Evolutionary conservation across 2,329 filamentous ascomycete species (phyloP).

Genomic region (Calonectria ilicicola): DNA sequence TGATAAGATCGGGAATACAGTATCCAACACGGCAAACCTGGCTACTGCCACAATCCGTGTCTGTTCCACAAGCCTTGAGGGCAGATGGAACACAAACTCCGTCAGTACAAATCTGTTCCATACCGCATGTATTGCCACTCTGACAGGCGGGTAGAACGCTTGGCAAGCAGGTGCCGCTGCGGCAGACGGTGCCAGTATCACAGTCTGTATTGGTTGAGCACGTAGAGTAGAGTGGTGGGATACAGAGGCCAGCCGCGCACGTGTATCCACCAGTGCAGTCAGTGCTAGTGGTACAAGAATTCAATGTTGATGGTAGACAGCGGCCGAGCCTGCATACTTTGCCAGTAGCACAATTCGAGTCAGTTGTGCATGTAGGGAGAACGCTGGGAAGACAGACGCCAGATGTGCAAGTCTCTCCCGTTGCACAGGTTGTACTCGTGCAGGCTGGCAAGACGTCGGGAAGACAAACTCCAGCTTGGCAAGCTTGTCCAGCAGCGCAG

Average conservation of each 20-base stretch:
- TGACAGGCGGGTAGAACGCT: background rate
- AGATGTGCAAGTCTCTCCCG: background rate
- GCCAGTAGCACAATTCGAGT: conserved; percentile 9
- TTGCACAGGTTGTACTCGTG: background rate
- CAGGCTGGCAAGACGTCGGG: background rate
- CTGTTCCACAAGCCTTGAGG: background rate
- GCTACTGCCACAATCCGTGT: background rate
- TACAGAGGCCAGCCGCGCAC: conserved; percentile 12
- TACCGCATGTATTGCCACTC: background rate
- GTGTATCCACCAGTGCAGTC: background rate
- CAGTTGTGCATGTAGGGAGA: background rate
- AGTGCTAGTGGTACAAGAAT: background rate
- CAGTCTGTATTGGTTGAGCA: background rate
- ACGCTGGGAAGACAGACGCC: conserved; percentile 10
- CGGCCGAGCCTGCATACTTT: conserved; percentile 14
- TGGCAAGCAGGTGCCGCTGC: conserved; percentile 3
- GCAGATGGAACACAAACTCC: conserved; percentile 16
- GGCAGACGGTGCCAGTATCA: conserved; percentile 2
- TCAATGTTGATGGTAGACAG: conserved; percentile 5
- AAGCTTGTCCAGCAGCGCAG: conserved; percentile 5
- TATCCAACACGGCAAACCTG: conserved; percentile 7
- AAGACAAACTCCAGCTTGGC: conserved; percentile 9
- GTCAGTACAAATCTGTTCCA: background rate
- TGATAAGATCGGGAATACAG: conserved; percentile 4
- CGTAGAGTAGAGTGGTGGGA: background rate